Evolutionary conservation across 805 yeast species (phyloP), one percentile per base, ranked within the genome.

Genomic region (Starmera amethionina): DNA sequence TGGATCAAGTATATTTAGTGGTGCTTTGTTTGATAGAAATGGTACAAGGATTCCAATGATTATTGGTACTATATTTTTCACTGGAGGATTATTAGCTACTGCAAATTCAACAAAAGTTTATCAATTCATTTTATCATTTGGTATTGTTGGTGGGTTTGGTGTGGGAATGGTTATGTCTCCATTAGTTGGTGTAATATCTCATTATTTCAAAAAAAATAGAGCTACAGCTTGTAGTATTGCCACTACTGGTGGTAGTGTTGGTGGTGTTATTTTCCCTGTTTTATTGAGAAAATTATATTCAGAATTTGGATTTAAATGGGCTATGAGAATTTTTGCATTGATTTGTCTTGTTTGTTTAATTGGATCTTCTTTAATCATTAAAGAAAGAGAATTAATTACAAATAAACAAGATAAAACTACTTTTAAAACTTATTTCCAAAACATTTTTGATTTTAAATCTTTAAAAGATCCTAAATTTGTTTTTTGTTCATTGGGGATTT

Each of bases 131-230:
- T 55, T 79, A 18, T 64, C 79, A 33, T 76, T 78, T 48, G 72
- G 76, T 2, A 45, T 79, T 2, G 58, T 69, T 22, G 56, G 69
- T 31, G 85, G 84, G 5, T 43, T 68, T 5, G 83, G 82, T 0
- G 66, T 72, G 30, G 79, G 79, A 1, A 55, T 77, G 30, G 63
- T 77, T 31, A 70, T 75, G 62, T 69, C 77, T 6, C 83, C 85
- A 0, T 56, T 75, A 30, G 63, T 79, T 1, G 71, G 81, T 6
- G 74, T 73, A 14, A 65, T 77, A 3, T 73, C 77, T 31, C 83
- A 80, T 42, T 80, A 82, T 81, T 79, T 79, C 49, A 58, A 64
- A 33, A 59, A 56, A 28, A 75, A 64, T 48, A 62, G 85, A 49
- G 85, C 79, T 2, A 60, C 64, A 43, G 80, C 78, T 1, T 62